A percentile compares a stretch with the other conserved stretches of the same genome.
These are phyloP conservation scores for Nidula microcarpa DNA, from an alignment of 768 basidiomycete species.

Conservation along the genomic window DNA sequence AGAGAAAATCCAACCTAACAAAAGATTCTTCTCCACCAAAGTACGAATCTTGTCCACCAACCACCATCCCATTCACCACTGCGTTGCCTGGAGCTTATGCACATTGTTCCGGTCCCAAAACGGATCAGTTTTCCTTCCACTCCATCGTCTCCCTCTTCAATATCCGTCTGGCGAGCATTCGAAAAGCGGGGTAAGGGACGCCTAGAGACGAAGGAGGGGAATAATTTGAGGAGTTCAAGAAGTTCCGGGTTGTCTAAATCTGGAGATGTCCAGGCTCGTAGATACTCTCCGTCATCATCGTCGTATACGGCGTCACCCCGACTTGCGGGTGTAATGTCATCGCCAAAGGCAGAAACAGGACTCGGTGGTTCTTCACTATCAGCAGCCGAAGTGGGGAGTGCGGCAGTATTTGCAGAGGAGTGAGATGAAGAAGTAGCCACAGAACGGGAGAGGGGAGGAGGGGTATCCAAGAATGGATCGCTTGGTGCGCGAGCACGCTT, in stretches of 20 bases:
- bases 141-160: conserved; percentile 66
- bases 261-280: conserved; percentile 81
- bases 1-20: conserved; percentile 40
- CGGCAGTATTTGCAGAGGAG: conserved; percentile 30
- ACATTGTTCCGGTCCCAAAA: conserved; percentile 83
- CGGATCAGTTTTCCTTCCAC: conserved; percentile 55
- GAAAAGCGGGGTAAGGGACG: conserved; percentile 70
- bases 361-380: conserved; percentile 37
- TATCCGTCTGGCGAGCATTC: conserved; percentile 43
- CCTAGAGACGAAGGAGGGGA: conserved; percentile 74
- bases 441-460: conserved; percentile 47
- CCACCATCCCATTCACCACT: conserved; percentile 67
- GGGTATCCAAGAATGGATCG: conserved; percentile 78
- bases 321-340: conserved; percentile 24
- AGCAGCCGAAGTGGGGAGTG: conserved; percentile 22
- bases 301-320: conserved; percentile 19
- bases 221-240: conserved; percentile 62
- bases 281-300: conserved; percentile 36
- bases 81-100: conserved; percentile 63
- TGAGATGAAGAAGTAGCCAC: conserved; percentile 53
- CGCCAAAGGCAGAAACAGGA: conserved; percentile 31
- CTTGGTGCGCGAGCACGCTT: conserved; percentile 74
- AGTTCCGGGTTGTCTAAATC: conserved; percentile 77
- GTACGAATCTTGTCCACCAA: conserved; percentile 74
- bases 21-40: conserved; percentile 80